Conservation (phyloP, 176 grass and related monocot species). For the Avena eriantha region DNA sequence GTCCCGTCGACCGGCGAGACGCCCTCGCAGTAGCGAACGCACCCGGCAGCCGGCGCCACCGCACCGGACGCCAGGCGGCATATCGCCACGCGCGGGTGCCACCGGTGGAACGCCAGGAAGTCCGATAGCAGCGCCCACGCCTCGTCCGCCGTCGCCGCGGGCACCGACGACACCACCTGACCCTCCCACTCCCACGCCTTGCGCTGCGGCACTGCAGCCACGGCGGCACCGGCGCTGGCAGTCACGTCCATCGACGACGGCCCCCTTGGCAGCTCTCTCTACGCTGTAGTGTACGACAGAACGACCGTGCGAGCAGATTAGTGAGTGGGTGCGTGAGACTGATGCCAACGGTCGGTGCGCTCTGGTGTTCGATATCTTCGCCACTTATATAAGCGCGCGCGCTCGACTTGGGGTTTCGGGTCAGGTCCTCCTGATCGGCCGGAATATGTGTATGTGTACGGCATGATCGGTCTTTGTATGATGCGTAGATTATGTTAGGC, state of each 20-base stretch:
- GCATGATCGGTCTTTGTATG: neutral
- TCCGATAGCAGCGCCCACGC: slow-evolving; percentile 79
- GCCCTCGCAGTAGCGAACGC: slow-evolving; percentile 83
- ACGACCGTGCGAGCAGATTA: neutral
- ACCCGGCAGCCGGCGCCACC: slow-evolving; percentile 34
- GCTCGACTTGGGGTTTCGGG: neutral
- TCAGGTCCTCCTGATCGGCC: neutral
- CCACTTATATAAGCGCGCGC: slow-evolving; percentile 25
- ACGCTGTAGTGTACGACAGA: neutral
- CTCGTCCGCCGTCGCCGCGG: slow-evolving; percentile 49
- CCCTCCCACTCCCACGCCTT: slow-evolving; percentile 59
- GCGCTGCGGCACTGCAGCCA: neutral
- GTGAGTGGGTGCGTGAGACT: neutral
- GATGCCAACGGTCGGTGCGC: too few species aligned
- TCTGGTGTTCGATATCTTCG: neutral
- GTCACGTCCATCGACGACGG: neutral
- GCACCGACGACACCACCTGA: slow-evolving; percentile 48
- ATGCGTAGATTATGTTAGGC: neutral
- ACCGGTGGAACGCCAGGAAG: slow-evolving; percentile 74
- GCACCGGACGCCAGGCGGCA: slow-evolving; percentile 46
- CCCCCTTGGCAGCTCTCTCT: neutral
- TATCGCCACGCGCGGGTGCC: slow-evolving; percentile 66
- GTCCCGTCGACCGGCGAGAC: neutral
- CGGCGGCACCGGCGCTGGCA: too few species aligned
- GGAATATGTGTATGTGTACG: neutral